Evolutionary conservation across 2,329 filamentous ascomycete species (phyloP).

Genomic region (Fusarium sp.): DNA sequence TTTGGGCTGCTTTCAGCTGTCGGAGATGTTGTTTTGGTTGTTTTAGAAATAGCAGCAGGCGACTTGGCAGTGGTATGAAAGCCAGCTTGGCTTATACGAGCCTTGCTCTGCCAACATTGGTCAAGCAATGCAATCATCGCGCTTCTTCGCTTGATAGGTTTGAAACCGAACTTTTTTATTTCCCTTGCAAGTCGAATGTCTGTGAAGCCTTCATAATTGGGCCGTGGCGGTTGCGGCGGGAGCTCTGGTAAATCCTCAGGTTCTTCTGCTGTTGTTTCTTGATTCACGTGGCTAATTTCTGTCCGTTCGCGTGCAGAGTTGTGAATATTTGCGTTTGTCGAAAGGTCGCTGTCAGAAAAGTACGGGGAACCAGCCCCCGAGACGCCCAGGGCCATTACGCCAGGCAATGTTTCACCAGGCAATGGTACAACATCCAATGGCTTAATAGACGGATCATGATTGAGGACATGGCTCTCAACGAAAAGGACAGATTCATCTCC

Average conservation of each 20-base stretch:
- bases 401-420: constrained; percentile 12
- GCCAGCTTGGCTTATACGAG: constrained; percentile 39
- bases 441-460: constrained; percentile 36
- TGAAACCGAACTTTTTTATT: constrained; percentile 76
- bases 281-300: background rate
- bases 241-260: background rate
- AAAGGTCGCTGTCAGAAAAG: constrained; percentile 39
- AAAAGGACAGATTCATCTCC: constrained; percentile 1
- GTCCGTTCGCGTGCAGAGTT: background rate
- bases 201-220: constrained; percentile 71
- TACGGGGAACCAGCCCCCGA: constrained; percentile 16
- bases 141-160: constrained; percentile 73
- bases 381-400: background rate
- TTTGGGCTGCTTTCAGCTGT: constrained; percentile 15
- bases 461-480: background rate
- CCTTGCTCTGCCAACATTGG: constrained; percentile 76
- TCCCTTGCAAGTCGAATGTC: constrained; percentile 71
- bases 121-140: constrained; percentile 77
- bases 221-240: constrained; percentile 47
- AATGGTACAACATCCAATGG: constrained; percentile 41
- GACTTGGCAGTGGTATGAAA: constrained; percentile 35
- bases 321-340: constrained; percentile 24
- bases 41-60: constrained; percentile 19
- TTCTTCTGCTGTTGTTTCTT: background rate
- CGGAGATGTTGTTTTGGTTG: constrained; percentile 23